These are phyloP conservation scores for Asterochloris erici DNA, from an alignment of 139 green algal genomes.

Conservation along the genomic window DNA sequence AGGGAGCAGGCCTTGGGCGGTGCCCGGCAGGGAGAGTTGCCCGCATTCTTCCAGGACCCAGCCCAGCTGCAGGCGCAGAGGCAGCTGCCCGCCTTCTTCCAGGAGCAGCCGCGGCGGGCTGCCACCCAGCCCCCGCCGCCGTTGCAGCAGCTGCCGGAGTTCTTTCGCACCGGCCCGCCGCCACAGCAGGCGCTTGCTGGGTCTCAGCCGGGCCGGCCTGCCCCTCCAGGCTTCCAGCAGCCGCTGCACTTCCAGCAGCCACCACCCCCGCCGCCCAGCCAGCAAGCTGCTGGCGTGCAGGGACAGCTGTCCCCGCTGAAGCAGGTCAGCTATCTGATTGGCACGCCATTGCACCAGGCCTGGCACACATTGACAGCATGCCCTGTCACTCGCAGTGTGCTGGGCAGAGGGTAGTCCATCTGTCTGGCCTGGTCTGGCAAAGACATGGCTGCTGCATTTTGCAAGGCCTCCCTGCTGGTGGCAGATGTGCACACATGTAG, in stretches of 20 bases:
- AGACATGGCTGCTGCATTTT: not conserved
- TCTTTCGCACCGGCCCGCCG: not conserved
- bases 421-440: not conserved
- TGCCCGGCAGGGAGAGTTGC: too few species aligned
- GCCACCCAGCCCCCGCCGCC: not conserved
- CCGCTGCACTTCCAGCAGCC: not conserved
- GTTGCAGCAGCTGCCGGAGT: not conserved
- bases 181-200: not conserved
- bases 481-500: not conserved
- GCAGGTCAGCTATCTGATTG: not conserved
- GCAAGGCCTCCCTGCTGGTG: not conserved
- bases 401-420: not conserved
- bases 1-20: not conserved
- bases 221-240: not conserved
- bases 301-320: not conserved
- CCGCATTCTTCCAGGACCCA: not conserved
- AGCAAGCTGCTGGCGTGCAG: not conserved
- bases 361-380: too few species aligned
- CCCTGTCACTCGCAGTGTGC: too few species aligned
- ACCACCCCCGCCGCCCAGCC: not conserved
- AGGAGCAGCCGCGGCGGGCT: conserved; percentile 7
- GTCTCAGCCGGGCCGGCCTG: not conserved
- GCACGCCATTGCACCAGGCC: too few species aligned
- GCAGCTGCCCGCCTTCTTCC: conserved; percentile 1
- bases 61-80: not conserved